Percentiles rank a stretch among this genome's conserved stretches.
Conservation (phyloP, 2,329 filamentous ascomycete species). For the Penicillium brasilianum region DNA sequence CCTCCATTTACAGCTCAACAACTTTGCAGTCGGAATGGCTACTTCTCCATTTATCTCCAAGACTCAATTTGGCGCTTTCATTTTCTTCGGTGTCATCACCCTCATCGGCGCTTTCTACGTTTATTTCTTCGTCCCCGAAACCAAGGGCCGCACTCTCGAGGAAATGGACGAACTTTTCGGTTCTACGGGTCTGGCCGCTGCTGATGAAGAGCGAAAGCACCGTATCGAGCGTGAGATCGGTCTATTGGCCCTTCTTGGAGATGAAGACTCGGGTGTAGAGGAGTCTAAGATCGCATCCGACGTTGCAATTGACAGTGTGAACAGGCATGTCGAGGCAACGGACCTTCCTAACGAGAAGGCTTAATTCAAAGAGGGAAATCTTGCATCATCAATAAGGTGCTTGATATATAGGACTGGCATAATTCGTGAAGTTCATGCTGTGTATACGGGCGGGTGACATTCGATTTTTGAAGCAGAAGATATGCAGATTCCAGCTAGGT, state of each 20-base stretch:
- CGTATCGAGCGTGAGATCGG: constrained; percentile 10
- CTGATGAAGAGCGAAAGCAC: constrained; percentile 5
- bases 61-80: constrained; percentile 68
- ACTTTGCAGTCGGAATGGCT: constrained; percentile 10
- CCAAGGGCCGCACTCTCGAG: constrained; percentile 52
- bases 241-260: constrained; percentile 6
- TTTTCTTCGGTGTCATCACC: constrained; percentile 71
- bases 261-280: not conserved
- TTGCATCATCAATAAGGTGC: not conserved
- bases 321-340: not conserved
- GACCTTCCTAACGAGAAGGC: constrained; percentile 2
- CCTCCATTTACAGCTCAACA: not conserved
- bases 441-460: not conserved
- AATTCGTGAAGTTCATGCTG: not conserved
- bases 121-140: constrained; percentile 58
- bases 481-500: not conserved
- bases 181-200: constrained; percentile 2
- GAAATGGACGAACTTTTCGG: constrained; percentile 18
- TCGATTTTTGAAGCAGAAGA: not conserved
- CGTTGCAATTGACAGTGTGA: not conserved
- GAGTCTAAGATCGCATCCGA: not conserved
- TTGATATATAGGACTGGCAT: not conserved
- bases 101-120: constrained; percentile 64
- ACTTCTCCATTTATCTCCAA: constrained; percentile 15
- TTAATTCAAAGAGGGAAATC: not conserved